Evolutionary conservation across 306 rosid species (phyloP), one percentile per base, ranked within the genome.

Genomic region (Pterocarpus macrocarpus): DNA sequence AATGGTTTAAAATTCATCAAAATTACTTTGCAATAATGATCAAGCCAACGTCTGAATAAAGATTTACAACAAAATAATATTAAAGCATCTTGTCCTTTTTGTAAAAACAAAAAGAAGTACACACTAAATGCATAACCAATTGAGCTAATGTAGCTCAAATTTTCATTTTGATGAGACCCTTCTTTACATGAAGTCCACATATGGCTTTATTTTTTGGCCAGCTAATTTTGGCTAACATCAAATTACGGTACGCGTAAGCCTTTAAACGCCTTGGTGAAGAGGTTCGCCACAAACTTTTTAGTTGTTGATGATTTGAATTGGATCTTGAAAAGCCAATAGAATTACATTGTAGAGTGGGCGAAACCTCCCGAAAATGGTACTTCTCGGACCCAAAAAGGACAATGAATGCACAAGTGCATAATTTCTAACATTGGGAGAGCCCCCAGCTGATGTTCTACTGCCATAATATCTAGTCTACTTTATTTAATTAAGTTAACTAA

Each of bases 101-200:
- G 5, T 3, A 0, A 55, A 55, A 55, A 55, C 22, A 0, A 16
- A 5, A n/a, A 55, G 57, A 14, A 55, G 2, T n/a, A 55, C 61
- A 55, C 61, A 1, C 32, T 55, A 55, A 55, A 52, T 15, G 32
- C n/a, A 2, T 8, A 15, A 63, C 9, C 22, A 52, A 47, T 49
- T 22, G 22, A 61, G 59, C 36, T 5, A 47, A 39, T 64, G 61
- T 32, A 32, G 16, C 61, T 34, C 5, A 64, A 50, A 55, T 33
- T 16, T 55, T 50, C 69, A 10, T 56, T 13, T 1, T 43, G 80
- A 73, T 8, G 38, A 81, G 80, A 74, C 80, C 64, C 34, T 57
- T 69, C 71, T 13, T 10, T 33, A 15, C 38, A 36, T 2, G 17
- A 49, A 64, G 77, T 45, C 65, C 65, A 73, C 71, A 75, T 68